Evolutionary conservation across 495 filamentous ascomycete genomes (phyloP).

Genomic region (Neurospora pannonica): DNA sequence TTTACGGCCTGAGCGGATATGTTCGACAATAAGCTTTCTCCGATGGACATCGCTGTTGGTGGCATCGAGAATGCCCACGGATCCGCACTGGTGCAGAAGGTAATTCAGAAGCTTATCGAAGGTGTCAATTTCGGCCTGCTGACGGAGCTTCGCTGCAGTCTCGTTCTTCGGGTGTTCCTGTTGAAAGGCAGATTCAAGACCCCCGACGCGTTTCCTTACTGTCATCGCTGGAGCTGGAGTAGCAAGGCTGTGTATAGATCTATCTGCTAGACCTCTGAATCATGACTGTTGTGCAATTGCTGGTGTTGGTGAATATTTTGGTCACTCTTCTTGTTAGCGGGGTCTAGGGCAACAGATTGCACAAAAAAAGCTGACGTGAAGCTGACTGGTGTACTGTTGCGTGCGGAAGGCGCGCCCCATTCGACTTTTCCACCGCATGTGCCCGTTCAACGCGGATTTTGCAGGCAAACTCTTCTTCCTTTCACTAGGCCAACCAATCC

Average conservation of each 20-base stretch:
- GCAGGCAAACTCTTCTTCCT: not conserved
- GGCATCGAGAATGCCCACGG: slow-evolving; percentile 94
- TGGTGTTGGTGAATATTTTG: not conserved
- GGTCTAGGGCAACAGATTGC: not conserved
- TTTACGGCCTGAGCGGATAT: slow-evolving; percentile 35
- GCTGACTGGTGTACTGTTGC: not conserved
- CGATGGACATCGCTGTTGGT: slow-evolving; percentile 89
- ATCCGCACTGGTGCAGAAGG: slow-evolving; percentile 67
- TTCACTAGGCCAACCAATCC: not conserved
- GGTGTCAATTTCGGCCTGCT: slow-evolving; percentile 85
- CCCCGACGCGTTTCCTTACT: not conserved
- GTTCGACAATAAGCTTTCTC: slow-evolving; percentile 70
- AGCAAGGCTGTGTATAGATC: not conserved
- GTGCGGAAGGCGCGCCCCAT: not conserved
- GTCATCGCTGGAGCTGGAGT: not conserved
- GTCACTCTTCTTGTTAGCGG: not conserved
- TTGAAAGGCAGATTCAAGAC: not conserved
- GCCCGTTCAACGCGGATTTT: not conserved
- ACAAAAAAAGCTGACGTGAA: not conserved
- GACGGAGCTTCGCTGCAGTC: slow-evolving; percentile 69
- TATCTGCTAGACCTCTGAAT: not conserved
- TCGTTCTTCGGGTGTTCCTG: slow-evolving; percentile 55
- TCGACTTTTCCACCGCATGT: not conserved
- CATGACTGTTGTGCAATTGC: not conserved
- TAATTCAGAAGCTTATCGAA: slow-evolving; percentile 88